Conservation (phyloP, 495 filamentous ascomycete species). For the Glutinoglossum americanum region DNA sequence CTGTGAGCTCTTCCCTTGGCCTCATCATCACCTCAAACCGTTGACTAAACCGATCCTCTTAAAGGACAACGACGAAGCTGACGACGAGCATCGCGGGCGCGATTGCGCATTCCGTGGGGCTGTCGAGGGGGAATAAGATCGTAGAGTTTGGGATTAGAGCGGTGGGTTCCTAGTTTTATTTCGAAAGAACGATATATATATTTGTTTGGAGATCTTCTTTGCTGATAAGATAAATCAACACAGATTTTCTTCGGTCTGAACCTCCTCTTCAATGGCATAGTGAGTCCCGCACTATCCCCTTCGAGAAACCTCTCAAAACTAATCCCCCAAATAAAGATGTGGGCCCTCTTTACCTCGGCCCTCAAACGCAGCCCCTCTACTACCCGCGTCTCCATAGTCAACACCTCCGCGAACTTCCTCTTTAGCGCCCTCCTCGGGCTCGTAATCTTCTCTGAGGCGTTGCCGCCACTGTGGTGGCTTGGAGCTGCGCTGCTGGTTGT, state of each 20-base stretch:
- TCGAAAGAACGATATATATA: no score
- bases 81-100: slow-evolving; percentile 45
- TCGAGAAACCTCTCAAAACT: background rate
- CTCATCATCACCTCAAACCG: background rate
- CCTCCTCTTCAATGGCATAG: slow-evolving; percentile 65
- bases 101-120: slow-evolving; percentile 37
- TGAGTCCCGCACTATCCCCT: slow-evolving; percentile 14
- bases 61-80: slow-evolving; percentile 58
- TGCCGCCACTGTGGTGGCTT: slow-evolving; percentile 70
- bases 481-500: slow-evolving; percentile 68
- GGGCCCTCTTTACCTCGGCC: slow-evolving; percentile 66
- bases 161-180: slow-evolving; percentile 25
- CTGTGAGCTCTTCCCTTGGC: slow-evolving; percentile 32
- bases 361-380: slow-evolving; percentile 66
- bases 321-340: slow-evolving; percentile 39
- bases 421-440: slow-evolving; percentile 70
- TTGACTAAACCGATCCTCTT: background rate
- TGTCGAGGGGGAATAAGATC: slow-evolving; percentile 26
- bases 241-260: slow-evolving; percentile 79
- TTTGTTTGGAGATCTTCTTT: background rate
- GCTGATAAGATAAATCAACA: background rate
- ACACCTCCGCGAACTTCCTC: slow-evolving; percentile 84
- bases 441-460: slow-evolving; percentile 45
- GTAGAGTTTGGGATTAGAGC: slow-evolving; percentile 46
- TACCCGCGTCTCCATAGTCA: slow-evolving; percentile 78